phyloP scores from a whole-genome alignment of 306 rosid species.

The Ammopiptanthus mongolicus region DNA sequence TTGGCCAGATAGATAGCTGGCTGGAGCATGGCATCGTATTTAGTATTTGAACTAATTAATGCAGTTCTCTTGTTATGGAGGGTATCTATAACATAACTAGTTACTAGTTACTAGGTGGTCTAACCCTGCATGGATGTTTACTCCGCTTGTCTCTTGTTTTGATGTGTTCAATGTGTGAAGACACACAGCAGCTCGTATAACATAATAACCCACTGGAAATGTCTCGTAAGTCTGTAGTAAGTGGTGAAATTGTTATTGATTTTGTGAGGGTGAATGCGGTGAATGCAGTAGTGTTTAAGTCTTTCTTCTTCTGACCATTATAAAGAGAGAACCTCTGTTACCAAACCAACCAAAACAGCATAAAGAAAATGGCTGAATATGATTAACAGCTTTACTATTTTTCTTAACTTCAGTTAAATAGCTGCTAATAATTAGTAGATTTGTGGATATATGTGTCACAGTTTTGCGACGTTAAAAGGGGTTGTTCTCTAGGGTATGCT shows the following conservation, averaged over 20 bases:
- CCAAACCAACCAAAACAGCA: not conserved
- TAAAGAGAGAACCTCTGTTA: not conserved
- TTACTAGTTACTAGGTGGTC: conserved; percentile 1
- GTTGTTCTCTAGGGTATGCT: conserved; percentile 6
- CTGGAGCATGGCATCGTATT: conserved; percentile 8
- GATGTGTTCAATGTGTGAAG: not conserved
- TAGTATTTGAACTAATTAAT: conserved; percentile 9
- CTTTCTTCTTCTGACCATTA: not conserved
- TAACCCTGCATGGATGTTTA: conserved; percentile 1
- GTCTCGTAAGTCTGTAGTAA: not conserved
- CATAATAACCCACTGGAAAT: not conserved
- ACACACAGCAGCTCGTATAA: not conserved
- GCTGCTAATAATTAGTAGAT: not conserved
- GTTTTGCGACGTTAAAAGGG: not conserved
- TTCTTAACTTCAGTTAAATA: not conserved
- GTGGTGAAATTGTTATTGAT: not conserved
- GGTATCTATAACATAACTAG: not conserved
- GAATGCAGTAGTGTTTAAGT: not conserved
- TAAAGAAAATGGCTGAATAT: conserved; percentile 4
- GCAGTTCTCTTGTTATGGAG: not conserved
- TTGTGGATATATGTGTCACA: not conserved
- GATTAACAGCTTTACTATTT: not conserved
- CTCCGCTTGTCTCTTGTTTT: conserved; percentile 4
- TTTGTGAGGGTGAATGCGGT: conserved; percentile 9
- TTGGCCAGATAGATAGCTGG: not conserved